Evolutionary conservation across 805 yeast species (phyloP).

Genomic region (Yarrowia divulgata): DNA sequence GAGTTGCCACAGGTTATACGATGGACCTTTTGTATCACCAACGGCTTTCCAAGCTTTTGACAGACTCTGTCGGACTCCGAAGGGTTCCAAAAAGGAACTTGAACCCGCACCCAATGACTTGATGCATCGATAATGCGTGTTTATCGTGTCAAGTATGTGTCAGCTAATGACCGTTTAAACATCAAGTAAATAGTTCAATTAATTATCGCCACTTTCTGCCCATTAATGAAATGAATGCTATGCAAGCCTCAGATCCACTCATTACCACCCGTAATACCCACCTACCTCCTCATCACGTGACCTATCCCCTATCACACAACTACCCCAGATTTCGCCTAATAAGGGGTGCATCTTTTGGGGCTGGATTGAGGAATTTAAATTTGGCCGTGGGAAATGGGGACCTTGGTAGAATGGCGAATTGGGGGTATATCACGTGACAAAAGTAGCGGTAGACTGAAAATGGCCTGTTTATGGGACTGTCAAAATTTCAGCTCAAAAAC

Average conservation of each 20-base stretch:
- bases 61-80: neutral
- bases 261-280: too few species aligned
- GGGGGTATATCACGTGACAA: neutral
- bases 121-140: slow-evolving; percentile 7
- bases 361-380: slow-evolving; percentile 14
- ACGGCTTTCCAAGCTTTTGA: too few species aligned
- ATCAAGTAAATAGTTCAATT: too few species aligned
- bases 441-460: too few species aligned
- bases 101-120: neutral
- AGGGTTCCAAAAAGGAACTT: neutral
- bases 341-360: neutral
- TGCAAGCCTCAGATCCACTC: too few species aligned
- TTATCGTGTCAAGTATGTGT: neutral
- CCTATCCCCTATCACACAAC: neutral
- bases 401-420: neutral
- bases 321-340: slow-evolving; percentile 21
- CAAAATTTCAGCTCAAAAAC: too few species aligned
- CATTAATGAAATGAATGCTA: too few species aligned
- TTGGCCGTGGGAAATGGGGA: neutral
- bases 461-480: too few species aligned
- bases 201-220: too few species aligned
- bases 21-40: neutral
- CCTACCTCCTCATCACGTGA: neutral
- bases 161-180: neutral
- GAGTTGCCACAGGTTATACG: neutral